A percentile compares a stretch with the other conserved stretches of the same genome.
phyloP scores from a whole-genome alignment of 2,329 filamentous ascomycete genomes.

The Colletotrichum tropicicola region DNA sequence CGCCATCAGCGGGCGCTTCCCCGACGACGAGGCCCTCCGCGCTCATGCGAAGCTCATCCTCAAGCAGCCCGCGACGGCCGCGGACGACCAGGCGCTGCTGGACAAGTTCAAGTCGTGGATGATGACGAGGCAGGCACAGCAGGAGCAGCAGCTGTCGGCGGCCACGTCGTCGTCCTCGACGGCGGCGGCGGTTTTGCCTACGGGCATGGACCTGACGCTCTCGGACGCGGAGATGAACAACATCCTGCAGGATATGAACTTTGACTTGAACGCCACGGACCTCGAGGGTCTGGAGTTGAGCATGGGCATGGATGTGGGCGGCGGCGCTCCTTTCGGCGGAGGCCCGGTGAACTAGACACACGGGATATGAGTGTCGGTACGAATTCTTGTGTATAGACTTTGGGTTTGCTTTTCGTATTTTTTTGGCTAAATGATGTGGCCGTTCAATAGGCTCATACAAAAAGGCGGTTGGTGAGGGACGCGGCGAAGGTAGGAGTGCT shows the following conservation, averaged over 20 bases:
- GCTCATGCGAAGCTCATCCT: conserved; percentile 59
- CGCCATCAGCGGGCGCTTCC: conserved; percentile 49
- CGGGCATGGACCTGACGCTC: conserved; percentile 45
- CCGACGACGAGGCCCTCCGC: conserved; percentile 56
- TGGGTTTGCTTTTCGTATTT: not conserved
- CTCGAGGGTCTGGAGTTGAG: conserved; percentile 26
- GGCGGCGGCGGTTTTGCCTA: conserved; percentile 31
- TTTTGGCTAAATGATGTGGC: not conserved
- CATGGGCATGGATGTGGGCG: conserved; percentile 22
- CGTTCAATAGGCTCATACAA: too few species aligned
- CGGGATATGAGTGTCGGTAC: not conserved
- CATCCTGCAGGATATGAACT: conserved; percentile 54
- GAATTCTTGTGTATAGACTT: not conserved
- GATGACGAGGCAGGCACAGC: conserved; percentile 34
- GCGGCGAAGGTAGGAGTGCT: too few species aligned
- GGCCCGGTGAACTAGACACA: not conserved
- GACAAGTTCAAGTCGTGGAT: conserved; percentile 62
- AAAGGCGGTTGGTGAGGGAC: too few species aligned
- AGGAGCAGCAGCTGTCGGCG: conserved; percentile 14
- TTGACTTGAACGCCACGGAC: conserved; percentile 45
- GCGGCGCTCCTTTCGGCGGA: not conserved
- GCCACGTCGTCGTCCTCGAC: not conserved
- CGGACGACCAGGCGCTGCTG: conserved; percentile 62
- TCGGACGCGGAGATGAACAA: conserved; percentile 49
- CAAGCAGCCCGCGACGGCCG: conserved; percentile 55